Conservation (phyloP, 2,329 filamentous ascomycete genomes). For the Aspergillus persii region DNA sequence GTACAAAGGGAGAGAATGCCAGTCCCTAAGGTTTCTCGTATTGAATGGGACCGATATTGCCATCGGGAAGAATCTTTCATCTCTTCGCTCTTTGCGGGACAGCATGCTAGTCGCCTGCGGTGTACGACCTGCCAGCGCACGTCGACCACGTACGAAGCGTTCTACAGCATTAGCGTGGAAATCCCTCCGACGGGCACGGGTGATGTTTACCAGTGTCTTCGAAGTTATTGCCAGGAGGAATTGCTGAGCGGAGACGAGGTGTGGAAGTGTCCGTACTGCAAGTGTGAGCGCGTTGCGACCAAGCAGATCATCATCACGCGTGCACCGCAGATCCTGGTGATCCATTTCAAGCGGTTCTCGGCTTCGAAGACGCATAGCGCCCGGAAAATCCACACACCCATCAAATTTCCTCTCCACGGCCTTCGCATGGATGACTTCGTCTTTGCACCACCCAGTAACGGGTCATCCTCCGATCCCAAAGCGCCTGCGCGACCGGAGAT, state of each 20-base stretch:
- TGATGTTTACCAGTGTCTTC: constrained; percentile 67
- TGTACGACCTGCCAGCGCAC: constrained; percentile 63
- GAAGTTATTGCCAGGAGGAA: constrained; percentile 68
- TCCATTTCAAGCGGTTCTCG: constrained; percentile 72
- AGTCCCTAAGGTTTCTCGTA: constrained; percentile 63
- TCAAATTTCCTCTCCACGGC: constrained; percentile 73
- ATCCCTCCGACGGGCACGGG: constrained; percentile 61
- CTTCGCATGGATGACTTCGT: constrained; percentile 63
- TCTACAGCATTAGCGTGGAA: constrained; percentile 69
- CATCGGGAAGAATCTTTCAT: constrained; percentile 72
- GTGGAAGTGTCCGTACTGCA: constrained; percentile 74
- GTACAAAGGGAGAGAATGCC: constrained; percentile 59
- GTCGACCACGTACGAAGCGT: constrained; percentile 66
- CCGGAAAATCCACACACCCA: constrained; percentile 67
- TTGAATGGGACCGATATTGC: constrained; percentile 72
- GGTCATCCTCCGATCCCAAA: constrained; percentile 20
- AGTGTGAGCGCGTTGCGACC: constrained; percentile 62
- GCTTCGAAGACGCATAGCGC: constrained; percentile 56
- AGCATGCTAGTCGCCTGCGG: constrained; percentile 61
- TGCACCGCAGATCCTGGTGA: constrained; percentile 73
- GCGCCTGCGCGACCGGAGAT: constrained; percentile 57
- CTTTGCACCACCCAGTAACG: constrained; percentile 46
- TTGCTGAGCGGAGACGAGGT: constrained; percentile 64
- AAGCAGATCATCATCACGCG: constrained; percentile 74
- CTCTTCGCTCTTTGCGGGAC: constrained; percentile 74